These are phyloP conservation scores for Candida peoriensis DNA, from an alignment of 805 yeast genomes.

Conservation along the genomic window DNA sequence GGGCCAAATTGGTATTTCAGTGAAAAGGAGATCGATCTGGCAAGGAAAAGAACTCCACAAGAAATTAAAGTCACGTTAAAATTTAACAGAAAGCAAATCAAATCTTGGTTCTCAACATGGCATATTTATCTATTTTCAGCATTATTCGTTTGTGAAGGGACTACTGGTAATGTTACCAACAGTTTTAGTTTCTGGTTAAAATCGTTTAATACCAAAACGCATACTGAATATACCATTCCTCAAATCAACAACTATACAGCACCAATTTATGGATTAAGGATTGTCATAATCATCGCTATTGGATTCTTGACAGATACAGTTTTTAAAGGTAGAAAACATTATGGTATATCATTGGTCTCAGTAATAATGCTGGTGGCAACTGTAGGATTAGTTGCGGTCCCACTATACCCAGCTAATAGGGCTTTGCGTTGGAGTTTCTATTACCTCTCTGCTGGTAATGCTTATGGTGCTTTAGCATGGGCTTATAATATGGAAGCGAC, in stretches of 20 bases:
- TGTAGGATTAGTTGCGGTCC: slow-evolving; percentile 4
- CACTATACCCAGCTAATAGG: slow-evolving; percentile 9
- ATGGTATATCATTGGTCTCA: slow-evolving; percentile 2
- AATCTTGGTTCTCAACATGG: slow-evolving; percentile 6
- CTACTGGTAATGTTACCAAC: slow-evolving; percentile 3
- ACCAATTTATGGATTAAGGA: slow-evolving; percentile 4
- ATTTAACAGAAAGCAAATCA: slow-evolving; percentile 2
- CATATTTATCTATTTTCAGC: slow-evolving; percentile 7
- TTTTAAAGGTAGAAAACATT: slow-evolving; percentile 11
- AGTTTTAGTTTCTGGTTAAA: slow-evolving; percentile 8
- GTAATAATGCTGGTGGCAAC: slow-evolving; percentile 4
- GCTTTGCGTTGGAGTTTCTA: slow-evolving; percentile 8
- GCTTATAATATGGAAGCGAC: slow-evolving; percentile 11
- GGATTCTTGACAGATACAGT: slow-evolving; percentile 11
- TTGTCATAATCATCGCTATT: slow-evolving; percentile 3
- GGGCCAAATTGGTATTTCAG: slow-evolving; percentile 4
- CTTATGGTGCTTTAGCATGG: slow-evolving; percentile 10
- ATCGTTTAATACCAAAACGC: not conserved
- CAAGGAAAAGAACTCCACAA: slow-evolving; percentile 5
- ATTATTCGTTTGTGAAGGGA: slow-evolving; percentile 1
- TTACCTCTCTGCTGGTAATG: slow-evolving; percentile 7
- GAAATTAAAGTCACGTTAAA: slow-evolving; percentile 4
- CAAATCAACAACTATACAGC: slow-evolving; percentile 9
- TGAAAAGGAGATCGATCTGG: slow-evolving; percentile 3
- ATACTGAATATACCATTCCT: slow-evolving; percentile 2